These are phyloP conservation scores for Colletotrichum spaethianum DNA, from an alignment of 2,329 filamentous ascomycete genomes.

Conservation along the genomic window DNA sequence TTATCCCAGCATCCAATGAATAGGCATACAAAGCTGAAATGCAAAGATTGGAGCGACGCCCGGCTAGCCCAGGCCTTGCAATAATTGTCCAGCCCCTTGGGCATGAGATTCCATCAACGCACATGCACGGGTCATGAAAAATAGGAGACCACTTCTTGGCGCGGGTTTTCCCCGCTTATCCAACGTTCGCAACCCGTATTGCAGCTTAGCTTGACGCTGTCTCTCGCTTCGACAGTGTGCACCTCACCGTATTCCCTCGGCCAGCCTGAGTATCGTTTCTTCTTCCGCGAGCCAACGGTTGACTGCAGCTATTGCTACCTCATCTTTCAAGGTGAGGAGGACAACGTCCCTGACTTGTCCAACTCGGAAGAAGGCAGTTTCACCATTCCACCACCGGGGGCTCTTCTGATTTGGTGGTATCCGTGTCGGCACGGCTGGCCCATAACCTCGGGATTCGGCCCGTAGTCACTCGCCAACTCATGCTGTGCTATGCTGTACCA, in stretches of 20 bases:
- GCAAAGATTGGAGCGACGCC: slow-evolving; percentile 4
- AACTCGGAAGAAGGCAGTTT: background rate
- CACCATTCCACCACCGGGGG: background rate
- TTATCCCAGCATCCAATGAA: background rate
- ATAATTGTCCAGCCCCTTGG: background rate
- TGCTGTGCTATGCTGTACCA: background rate
- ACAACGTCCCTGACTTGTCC: background rate
- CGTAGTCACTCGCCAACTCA: background rate
- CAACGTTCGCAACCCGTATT: background rate
- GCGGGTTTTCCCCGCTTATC: background rate
- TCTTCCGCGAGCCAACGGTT: background rate
- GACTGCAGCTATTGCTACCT: background rate
- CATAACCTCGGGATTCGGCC: slow-evolving; percentile 5
- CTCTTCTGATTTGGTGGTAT: background rate
- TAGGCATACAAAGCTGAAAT: background rate
- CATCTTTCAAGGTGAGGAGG: background rate
- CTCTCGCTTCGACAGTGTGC: slow-evolving; percentile 14
- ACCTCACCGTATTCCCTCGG: slow-evolving; percentile 18
- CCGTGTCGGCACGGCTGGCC: slow-evolving; percentile 17
- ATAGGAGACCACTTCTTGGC: background rate
- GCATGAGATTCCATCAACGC: background rate
- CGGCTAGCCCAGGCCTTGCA: background rate
- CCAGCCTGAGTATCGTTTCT: slow-evolving; percentile 9
- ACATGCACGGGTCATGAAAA: slow-evolving; percentile 24
- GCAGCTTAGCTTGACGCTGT: slow-evolving; percentile 20